phyloP scores from a whole-genome alignment of 495 filamentous ascomycete genomes.

The Platismatia glauca region DNA sequence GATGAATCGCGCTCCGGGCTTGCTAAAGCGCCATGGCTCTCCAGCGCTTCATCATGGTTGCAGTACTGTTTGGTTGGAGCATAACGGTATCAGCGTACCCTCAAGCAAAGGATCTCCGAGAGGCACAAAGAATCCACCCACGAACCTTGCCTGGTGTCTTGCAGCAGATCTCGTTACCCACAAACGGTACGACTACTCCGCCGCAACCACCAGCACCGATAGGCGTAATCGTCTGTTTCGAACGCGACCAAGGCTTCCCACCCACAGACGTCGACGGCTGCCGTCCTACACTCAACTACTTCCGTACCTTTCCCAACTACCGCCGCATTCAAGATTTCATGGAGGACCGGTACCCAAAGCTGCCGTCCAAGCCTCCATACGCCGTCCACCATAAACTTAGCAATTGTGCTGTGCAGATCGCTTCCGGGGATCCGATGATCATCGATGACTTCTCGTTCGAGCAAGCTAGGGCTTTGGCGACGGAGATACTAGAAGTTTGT shows the following conservation, averaged over 20 bases:
- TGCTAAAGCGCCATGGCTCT: neutral
- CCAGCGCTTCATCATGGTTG: neutral
- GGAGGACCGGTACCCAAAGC: neutral
- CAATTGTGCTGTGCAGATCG: neutral
- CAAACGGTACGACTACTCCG: neutral
- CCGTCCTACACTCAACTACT: slow-evolving; percentile 3
- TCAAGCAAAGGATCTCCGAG: neutral
- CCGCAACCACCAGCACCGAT: neutral
- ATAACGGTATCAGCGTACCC: neutral
- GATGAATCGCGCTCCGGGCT: neutral
- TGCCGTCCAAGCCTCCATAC: neutral
- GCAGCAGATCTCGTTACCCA: neutral
- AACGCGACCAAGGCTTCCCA: too few relatives aligned
- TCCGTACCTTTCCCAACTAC: slow-evolving; percentile 4
- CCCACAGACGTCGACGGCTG: neutral
- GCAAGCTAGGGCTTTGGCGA: slow-evolving; percentile 3
- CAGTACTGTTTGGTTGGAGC: neutral
- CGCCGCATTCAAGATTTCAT: slow-evolving; percentile 2
- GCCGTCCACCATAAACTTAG: neutral
- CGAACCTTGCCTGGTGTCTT: neutral
- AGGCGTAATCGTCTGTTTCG: neutral
- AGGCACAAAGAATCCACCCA: neutral
- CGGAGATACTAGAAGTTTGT: neutral
- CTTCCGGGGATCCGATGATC: neutral
- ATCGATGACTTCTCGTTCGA: neutral